Percentiles rank a stretch among this genome's conserved stretches.
Conservation (phyloP, 805 yeast species). For the Candida xyloterini region DNA sequence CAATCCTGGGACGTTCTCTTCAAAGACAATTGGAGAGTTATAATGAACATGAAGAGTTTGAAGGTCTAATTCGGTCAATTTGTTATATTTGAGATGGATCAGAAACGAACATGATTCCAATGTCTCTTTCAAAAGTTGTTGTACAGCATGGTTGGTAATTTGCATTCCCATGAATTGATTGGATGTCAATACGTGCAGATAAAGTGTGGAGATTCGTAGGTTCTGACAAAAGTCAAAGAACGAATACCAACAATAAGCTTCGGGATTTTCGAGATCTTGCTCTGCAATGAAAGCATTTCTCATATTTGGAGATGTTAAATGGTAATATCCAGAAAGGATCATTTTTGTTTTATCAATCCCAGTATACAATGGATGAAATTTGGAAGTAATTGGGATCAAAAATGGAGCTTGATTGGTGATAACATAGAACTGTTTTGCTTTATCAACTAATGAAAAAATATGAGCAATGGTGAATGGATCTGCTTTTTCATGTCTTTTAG, state of each 20-base stretch:
- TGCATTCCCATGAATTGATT: conserved; percentile 22
- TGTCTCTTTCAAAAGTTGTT: conserved; percentile 17
- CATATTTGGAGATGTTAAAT: conserved; percentile 18
- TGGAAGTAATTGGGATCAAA: conserved; percentile 21
- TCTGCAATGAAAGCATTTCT: conserved; percentile 4
- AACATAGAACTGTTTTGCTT: conserved; percentile 23
- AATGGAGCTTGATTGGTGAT: conserved; percentile 25
- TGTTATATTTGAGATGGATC: conserved; percentile 21
- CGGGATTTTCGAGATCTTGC: conserved; percentile 3
- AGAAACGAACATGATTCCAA: conserved; percentile 24
- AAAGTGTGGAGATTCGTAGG: conserved; percentile 34
- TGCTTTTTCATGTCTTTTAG: conserved; percentile 9
- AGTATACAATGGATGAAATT: conserved; percentile 29
- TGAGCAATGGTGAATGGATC: conserved; percentile 18
- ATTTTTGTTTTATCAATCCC: conserved; percentile 25
- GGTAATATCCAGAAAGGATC: conserved; percentile 22
- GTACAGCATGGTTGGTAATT: conserved; percentile 16
- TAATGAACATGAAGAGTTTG: conserved; percentile 20
- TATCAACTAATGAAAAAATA: conserved; percentile 23
- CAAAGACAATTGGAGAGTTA: conserved; percentile 20
- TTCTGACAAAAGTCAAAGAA: conserved; percentile 29
- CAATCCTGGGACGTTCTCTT: conserved; percentile 8
- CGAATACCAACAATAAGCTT: conserved; percentile 24
- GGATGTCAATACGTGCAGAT: conserved; percentile 35
- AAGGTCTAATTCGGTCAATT: conserved; percentile 17